Percentiles rank a stretch among this genome's conserved stretches.
Conservation (phyloP, 2,329 filamentous ascomycete species). For the Sporothrix humicola region DNA sequence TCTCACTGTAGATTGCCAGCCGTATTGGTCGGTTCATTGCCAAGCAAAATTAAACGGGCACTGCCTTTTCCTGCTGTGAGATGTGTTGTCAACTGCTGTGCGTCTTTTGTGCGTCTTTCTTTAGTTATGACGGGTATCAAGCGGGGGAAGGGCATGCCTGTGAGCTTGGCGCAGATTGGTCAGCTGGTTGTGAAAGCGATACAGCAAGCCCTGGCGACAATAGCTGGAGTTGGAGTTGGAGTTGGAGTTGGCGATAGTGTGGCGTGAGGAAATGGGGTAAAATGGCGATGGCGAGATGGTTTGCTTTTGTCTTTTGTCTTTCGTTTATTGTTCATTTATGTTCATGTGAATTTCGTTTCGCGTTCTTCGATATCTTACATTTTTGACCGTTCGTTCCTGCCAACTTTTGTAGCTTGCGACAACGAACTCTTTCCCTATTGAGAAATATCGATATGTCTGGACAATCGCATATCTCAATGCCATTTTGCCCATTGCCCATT, state of each 20-base stretch:
- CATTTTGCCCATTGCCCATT: background rate
- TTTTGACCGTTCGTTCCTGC: no score
- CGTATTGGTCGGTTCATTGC: no score
- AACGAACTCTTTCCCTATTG: no score
- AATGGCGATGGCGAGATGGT: background rate
- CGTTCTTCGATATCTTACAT: no score
- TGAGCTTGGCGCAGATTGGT: conserved; percentile 9
- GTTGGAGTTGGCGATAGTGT: background rate
- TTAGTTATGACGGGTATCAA: background rate
- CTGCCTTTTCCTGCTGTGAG: no score
- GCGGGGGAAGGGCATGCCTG: background rate
- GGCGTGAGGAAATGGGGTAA: background rate
- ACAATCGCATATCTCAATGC: no score
- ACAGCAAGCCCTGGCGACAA: no score
- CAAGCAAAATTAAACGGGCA: background rate
- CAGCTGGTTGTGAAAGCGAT: background rate
- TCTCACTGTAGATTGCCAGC: background rate
- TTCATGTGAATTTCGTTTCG: no score
- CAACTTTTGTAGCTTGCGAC: no score
- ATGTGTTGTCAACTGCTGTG: background rate
- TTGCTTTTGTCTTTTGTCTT: background rate
- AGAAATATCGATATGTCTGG: no score
- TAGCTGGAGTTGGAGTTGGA: background rate
- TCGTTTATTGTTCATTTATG: no score
- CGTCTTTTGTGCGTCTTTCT: background rate